Conservation (phyloP, 169 alveolate species). For the Theileria luwenshuni region DNA sequence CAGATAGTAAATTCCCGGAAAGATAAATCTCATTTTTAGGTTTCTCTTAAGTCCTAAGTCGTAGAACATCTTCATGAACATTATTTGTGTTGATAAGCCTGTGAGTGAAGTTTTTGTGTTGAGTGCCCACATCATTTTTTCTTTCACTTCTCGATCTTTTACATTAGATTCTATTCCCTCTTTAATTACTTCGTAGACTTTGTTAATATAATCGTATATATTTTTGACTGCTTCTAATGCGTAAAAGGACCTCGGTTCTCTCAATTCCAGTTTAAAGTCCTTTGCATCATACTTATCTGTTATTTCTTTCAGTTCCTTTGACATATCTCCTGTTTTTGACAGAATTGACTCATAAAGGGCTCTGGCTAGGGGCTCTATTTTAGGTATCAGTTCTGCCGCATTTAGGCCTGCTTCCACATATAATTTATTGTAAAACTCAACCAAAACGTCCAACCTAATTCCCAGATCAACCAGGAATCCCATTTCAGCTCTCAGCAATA, state of each 20-base stretch:
- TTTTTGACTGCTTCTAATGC: not conserved
- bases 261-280: not conserved
- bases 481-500: not conserved
- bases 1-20: conserved; percentile 1
- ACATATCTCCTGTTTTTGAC: no score
- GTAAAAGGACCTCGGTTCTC: not conserved
- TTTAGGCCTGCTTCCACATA: no score
- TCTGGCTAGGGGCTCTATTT: no score
- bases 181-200: not conserved
- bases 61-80: conserved; percentile 6
- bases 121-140: not conserved
- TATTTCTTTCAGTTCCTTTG: not conserved
- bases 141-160: not conserved
- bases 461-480: not conserved
- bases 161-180: not conserved
- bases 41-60: not conserved
- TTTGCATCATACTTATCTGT: not conserved
- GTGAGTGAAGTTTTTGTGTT: not conserved
- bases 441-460: not conserved
- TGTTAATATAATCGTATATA: not conserved
- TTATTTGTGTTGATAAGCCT: not conserved
- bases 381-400: no score
- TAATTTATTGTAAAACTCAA: not conserved
- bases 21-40: not conserved
- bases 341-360: no score